Base-by-base conservation (phyloP, 1,284 basidiomycete species). In the Mycosarcoma mackinlayi region DNA sequence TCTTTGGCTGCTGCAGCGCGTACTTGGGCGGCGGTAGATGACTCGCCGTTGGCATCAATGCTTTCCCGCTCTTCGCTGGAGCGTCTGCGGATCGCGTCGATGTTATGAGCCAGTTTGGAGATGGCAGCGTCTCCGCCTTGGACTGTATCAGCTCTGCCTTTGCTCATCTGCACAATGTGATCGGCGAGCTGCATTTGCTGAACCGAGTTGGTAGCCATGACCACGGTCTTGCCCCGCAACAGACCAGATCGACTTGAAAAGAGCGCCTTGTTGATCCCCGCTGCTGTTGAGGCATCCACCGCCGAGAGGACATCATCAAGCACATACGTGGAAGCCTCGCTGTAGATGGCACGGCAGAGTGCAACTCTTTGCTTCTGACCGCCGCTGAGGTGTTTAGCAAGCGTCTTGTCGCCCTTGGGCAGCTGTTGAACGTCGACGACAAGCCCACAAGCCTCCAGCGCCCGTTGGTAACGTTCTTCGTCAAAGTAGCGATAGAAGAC, bases 351-450 rank as follows among this genome's bases (percentile, higher is more conserved):
- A 4, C 75, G 61, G 11, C 59, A 64, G 18, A 76, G 56, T 4
- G 64, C 65, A n/a, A 76, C 48, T 33, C 75, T 45, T 14, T 67
- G 65, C 50, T 59, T 71, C 35, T 76, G 75, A 3, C 75, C 75
- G 14, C 75, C 75, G 11, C 57, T 60, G 8, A 75, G 62, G n/a
- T 63, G 41, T 11, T 68, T 72, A 9, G 60, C 67, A 24, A 66
- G 58, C 11, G 55, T 55, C n/a, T 45, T 51, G 35, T 39, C 59
- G 3, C 64, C 64, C 16, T 61, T 45, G 4, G 55, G 51, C 14
- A 66, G 48, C 21, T 62, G 52, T 7, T 49, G 37, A 2, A 75
- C 45, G 30, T 75, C 73, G 9, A 55, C 21, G 1, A 33, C 44
- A 2, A 75, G 51, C 1, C 60, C 65, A 38, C 64, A 68, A 6